Percentiles rank a stretch among this genome's conserved stretches.
Evolutionary conservation across 805 yeast genomes (phyloP).

Genomic region (Wickerhamiella lipophila): DNA sequence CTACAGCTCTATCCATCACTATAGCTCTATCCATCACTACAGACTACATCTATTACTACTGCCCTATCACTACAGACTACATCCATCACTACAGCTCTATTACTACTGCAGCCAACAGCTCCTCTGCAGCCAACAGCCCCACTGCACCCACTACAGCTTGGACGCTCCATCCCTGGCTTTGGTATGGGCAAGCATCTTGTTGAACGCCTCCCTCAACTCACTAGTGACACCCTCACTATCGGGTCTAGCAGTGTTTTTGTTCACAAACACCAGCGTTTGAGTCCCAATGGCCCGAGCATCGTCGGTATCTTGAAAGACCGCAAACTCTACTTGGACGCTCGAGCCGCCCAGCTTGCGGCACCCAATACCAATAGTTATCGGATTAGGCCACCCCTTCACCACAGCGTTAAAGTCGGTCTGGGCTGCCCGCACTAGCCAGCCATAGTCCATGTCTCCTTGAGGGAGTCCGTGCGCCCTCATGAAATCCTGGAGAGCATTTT

Average conservation of each 20-base stretch:
- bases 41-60: too few species aligned
- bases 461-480: constrained; percentile 3
- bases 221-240: neutral
- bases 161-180: neutral
- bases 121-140: too few species aligned
- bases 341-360: constrained; percentile 22
- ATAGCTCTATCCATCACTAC: too few species aligned
- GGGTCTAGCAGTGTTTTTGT: constrained; percentile 17
- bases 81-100: too few species aligned
- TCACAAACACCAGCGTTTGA: constrained; percentile 24
- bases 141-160: neutral
- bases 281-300: constrained; percentile 23
- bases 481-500: constrained; percentile 6
- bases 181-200: neutral
- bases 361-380: constrained; percentile 22
- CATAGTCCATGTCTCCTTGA: neutral
- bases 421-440: constrained; percentile 23
- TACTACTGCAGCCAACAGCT: too few species aligned
- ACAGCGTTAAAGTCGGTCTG: constrained; percentile 22
- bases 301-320: constrained; percentile 22
- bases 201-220: neutral
- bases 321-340: constrained; percentile 24
- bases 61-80: too few species aligned
- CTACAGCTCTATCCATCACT: too few species aligned
- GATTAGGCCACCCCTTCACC: constrained; percentile 24